Evolutionary conservation across 257 asterid species (phyloP), one percentile per base, ranked within the genome.

Genomic region (Nicotiana noctiflora): DNA sequence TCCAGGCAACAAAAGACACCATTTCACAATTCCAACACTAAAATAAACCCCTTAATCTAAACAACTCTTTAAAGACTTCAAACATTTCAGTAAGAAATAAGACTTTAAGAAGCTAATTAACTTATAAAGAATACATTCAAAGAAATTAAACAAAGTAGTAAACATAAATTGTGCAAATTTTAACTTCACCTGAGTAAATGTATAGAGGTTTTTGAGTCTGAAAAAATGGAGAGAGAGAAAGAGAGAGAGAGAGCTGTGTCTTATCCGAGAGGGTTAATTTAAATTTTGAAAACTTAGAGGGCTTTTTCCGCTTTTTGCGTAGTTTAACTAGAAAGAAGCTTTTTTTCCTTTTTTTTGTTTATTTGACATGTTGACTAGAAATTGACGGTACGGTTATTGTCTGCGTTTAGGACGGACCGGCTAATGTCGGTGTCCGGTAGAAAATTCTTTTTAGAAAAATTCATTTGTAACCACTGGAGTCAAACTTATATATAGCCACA

Each of bases 281-380:
- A 84, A 87, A 60, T 15, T 87, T 89, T 87, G 83, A 86, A 89
- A 87, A 81, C 80, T 68, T 51, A 61, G 83, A 80, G 86, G 87
- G 82, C 68, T n/a, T 81, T 78, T 67, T 67, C 55, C 53, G 29
- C 53, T 78, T 81, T 56, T 21, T 31, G 19, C 34, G 51, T 77
- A 40, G 21, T 77, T 34, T 32, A 76, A 59, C 55, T 66, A 32
- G 75, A 40, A 32, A 66, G 18, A 7, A 17, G 9, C 0, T 6
- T 31, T 32, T 65, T 34, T 34, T 3, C 10, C n/a, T 34, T 18
- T 25, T 25, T 15, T 56, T 19, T 76, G 53, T 79, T 53, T 46
- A 79, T 79, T 62, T 31, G 78, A 19, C 7, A 15, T 18, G 79
- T 67, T 80, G 70, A 80, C 60, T 29, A 53, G 55, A 59, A 80